Conservation (phyloP, 495 filamentous ascomycete genomes). For the Mycothermus thermophilus region DNA sequence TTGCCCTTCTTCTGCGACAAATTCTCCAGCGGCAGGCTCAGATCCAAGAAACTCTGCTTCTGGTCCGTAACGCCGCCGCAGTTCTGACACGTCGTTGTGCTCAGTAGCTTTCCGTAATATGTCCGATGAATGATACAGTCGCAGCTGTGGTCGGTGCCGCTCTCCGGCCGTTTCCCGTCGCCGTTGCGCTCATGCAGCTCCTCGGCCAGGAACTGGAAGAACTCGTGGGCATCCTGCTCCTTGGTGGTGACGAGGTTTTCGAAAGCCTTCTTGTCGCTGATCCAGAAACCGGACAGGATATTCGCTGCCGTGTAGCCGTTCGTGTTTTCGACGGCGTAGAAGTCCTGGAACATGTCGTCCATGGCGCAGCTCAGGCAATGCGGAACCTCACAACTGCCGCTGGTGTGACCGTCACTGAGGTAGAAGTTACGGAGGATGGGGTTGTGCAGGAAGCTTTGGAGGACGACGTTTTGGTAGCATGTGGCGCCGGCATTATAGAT, state of each 20-base stretch:
- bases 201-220: slow-evolving; percentile 83
- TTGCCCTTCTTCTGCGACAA: slow-evolving; percentile 37
- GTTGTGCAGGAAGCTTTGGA: slow-evolving; percentile 81
- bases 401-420: slow-evolving; percentile 68
- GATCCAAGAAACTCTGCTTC: slow-evolving; percentile 72
- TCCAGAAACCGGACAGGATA: slow-evolving; percentile 69
- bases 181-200: slow-evolving; percentile 62
- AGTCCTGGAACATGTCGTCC: slow-evolving; percentile 84
- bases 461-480: slow-evolving; percentile 84
- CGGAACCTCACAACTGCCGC: slow-evolving; percentile 46
- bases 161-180: slow-evolving; percentile 39
- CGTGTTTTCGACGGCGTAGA: slow-evolving; percentile 64
- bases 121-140: slow-evolving; percentile 78
- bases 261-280: slow-evolving; percentile 43
- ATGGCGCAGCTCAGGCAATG: slow-evolving; percentile 78
- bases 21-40: slow-evolving; percentile 65
- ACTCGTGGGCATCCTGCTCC: slow-evolving; percentile 92
- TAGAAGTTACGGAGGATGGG: slow-evolving; percentile 76
- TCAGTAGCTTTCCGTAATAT: slow-evolving; percentile 78
- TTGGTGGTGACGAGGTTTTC: slow-evolving; percentile 78
- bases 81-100: slow-evolving; percentile 72
- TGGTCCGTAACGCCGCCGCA: slow-evolving; percentile 66
- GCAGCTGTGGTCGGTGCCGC: slow-evolving; percentile 49
- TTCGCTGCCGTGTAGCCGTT: slow-evolving; percentile 74
- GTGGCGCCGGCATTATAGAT: slow-evolving; percentile 89